Evolutionary conservation across 2,329 filamentous ascomycete genomes (phyloP), one percentile per base, ranked within the genome.

Genomic region (Coniochaeta sp.): DNA sequence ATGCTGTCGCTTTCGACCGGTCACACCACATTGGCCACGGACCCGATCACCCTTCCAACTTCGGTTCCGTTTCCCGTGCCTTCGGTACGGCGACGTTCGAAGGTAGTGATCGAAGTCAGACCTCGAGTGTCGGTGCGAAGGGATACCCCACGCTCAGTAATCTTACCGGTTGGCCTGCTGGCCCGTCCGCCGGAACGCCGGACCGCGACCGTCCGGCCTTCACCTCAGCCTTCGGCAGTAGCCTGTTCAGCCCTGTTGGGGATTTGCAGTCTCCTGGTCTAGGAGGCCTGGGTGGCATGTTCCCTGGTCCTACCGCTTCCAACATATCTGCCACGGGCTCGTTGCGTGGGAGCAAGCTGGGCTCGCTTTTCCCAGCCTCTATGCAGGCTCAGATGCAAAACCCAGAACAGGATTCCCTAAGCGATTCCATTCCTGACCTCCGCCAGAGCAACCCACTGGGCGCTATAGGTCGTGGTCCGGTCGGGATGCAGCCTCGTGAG

Each of bases 311-410:
- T 1, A 43, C 34, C 7, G 22, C 34, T 33, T 19, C 34, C 14
- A 88, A 88, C 6, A 74, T 79, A 6, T 78, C 83, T 40, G 77
- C 80, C 24, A 81, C 86, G 7, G 87, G 88, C 58, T 88, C 88
- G 58, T 84, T 90, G 54, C 86, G 90, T 34, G 87, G 91, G 40
- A 95, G 90, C 77, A 96, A 93, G 73, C 80, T 97, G 43, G 89
- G 90, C 1, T 93, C 91, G 1, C 78, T 99, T 26, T 97, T 99
- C 69, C 93, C 93, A 9, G 78, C 87, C 1, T 88, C 89, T 5
- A 93, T 96, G 89, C 93, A 97, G 74, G 90, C 92, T 38, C 91
- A 96, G 72, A 93, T 96, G 89, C 89, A 92, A 62, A 76, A 77
- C 3, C 82, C 87, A 33, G 89, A 93, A 14, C 88, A 89, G 50